phyloP scores from a whole-genome alignment of 2,329 filamentous ascomycete species.

The Pseudomassariella vexata region DNA sequence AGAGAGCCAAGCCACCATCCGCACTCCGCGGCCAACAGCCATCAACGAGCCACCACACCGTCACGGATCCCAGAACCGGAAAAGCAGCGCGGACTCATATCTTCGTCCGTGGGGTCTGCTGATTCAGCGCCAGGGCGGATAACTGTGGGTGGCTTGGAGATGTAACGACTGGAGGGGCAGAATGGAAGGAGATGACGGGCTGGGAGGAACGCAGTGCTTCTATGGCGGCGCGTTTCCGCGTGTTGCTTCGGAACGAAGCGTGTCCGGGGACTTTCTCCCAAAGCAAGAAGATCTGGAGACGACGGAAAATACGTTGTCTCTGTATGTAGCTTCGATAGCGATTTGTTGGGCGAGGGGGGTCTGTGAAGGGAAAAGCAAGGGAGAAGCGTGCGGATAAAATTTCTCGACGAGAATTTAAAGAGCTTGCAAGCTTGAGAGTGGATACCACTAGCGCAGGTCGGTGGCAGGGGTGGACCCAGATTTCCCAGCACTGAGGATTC shows the following conservation, averaged over 20 bases:
- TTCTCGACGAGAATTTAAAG: too few relatives aligned
- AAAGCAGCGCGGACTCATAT: slow-evolving; percentile 72
- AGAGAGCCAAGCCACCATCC: slow-evolving; percentile 33
- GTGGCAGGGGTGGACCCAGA: too few relatives aligned
- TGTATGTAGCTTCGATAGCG: slow-evolving; percentile 98
- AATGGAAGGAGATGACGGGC: slow-evolving; percentile 37
- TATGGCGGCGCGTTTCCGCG: slow-evolving; percentile 99
- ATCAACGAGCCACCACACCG: slow-evolving; percentile 17
- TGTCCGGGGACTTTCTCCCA: slow-evolving; percentile 99
- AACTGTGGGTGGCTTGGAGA: slow-evolving; percentile 31
- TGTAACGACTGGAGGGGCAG: slow-evolving; percentile 39
- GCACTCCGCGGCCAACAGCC: slow-evolving; percentile 24
- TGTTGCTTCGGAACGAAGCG: slow-evolving; percentile 39
- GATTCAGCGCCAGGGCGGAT: slow-evolving; percentile 21
- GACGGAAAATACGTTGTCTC: slow-evolving; percentile 55
- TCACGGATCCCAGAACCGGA: slow-evolving; percentile 14
- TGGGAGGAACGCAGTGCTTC: slow-evolving; percentile 83
- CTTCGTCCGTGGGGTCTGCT: slow-evolving; percentile 63
- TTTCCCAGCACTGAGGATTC: too few relatives aligned
- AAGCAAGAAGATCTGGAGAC: slow-evolving; percentile 56
- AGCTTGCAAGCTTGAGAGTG: too few relatives aligned
- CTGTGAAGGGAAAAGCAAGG: slow-evolving; percentile 29
- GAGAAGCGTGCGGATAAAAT: slow-evolving; percentile 7
- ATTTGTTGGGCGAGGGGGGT: slow-evolving; percentile 98
- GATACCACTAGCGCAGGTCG: too few relatives aligned